A percentile compares a stretch with the other conserved stretches of the same genome.
These are phyloP conservation scores for Penicillium nordicum DNA, from an alignment of 2,329 filamentous ascomycete species.

Conservation along the genomic window DNA sequence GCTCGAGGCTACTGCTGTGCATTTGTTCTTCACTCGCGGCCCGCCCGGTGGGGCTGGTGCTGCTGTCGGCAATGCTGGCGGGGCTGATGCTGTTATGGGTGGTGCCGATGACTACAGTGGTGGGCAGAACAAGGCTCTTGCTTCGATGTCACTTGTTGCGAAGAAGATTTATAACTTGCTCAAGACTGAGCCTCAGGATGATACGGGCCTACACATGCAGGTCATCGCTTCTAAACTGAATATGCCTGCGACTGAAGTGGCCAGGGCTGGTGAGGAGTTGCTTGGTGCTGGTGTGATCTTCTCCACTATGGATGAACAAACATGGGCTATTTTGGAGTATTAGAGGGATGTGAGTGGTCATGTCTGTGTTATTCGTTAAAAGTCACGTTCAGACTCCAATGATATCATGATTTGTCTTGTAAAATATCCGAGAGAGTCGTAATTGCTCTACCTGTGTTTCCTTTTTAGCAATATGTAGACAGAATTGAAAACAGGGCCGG, in stretches of 20 bases:
- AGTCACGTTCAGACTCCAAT: conserved; percentile 16
- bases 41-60: conserved; percentile 45
- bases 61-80: conserved; percentile 47
- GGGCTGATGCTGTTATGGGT: conserved; percentile 36
- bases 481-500: neutral
- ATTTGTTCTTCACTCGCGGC: conserved; percentile 77
- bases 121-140: conserved; percentile 36
- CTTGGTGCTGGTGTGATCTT: conserved; percentile 72
- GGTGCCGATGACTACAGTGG: conserved; percentile 32
- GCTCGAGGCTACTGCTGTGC: conserved; percentile 83
- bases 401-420: conserved; percentile 24
- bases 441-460: neutral
- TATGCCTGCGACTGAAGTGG: conserved; percentile 67
- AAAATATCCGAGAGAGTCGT: neutral
- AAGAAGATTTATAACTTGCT: conserved; percentile 71
- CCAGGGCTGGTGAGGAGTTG: conserved; percentile 78
- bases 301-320: conserved; percentile 88
- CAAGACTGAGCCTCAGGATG: conserved; percentile 63
- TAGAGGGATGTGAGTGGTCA: conserved; percentile 24
- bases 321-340: conserved; percentile 76
- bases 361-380: conserved; percentile 21
- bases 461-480: neutral
- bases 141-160: conserved; percentile 55
- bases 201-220: conserved; percentile 80
- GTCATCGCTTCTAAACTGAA: conserved; percentile 65